These are phyloP conservation scores for Vanrija humicola DNA, from an alignment of 1,284 basidiomycete genomes.

Conservation along the genomic window DNA sequence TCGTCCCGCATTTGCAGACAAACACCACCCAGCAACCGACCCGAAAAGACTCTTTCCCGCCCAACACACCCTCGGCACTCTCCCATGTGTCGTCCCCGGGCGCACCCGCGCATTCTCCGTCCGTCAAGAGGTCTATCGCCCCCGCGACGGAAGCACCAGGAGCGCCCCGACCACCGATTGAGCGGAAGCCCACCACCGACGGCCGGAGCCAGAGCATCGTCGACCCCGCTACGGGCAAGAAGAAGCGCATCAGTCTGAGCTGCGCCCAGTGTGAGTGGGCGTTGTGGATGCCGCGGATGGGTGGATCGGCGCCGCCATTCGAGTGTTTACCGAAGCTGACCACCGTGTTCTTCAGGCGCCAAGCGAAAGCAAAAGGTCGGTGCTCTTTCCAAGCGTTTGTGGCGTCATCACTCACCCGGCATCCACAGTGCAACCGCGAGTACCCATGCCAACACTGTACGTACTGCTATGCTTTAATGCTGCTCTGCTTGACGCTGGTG, in stretches of 20 bases:
- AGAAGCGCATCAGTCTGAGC: conserved; percentile 48
- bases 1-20: conserved; percentile 3
- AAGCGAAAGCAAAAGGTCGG: conserved; percentile 47
- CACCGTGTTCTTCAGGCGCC: conserved; percentile 28
- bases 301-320: too few relatives aligned
- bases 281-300: too few relatives aligned
- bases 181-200: conserved; percentile 22
- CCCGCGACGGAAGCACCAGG: conserved; percentile 8
- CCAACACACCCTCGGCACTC: conserved; percentile 24
- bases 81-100: conserved; percentile 26
- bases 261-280: conserved; percentile 47
- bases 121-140: conserved; percentile 8
- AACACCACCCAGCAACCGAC: not conserved
- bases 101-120: conserved; percentile 5
- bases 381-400: too few relatives aligned
- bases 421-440: conserved; percentile 46
- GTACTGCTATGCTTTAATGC: conserved; percentile 6
- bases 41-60: conserved; percentile 15
- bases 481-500: too few relatives aligned
- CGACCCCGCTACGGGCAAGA: conserved; percentile 33
- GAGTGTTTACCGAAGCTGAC: conserved; percentile 3
- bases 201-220: conserved; percentile 15
- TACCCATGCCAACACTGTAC: conserved; percentile 50
- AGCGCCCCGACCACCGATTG: conserved; percentile 1
- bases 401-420: not conserved